Evolutionary conservation across 352 stramenopile species (phyloP), one percentile per base, ranked within the genome.

Genomic region (Phytophthora idaei): DNA sequence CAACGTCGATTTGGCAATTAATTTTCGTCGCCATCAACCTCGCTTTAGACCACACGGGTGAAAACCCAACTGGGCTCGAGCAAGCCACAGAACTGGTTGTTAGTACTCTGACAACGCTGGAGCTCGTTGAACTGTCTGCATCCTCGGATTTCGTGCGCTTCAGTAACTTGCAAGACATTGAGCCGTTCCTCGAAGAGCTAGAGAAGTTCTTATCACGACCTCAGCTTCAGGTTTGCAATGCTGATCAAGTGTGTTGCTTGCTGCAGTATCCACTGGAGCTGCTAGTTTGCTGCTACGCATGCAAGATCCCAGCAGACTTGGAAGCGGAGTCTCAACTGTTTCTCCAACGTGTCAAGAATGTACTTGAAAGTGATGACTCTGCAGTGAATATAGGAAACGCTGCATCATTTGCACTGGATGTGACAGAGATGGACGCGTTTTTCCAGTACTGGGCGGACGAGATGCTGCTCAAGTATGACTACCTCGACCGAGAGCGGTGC

Each of bases 401-500:
- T 32, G 34, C 29, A 36, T 37, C 5, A 8, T 45, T 53, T 17
- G n/a, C n/a, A 48, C 14, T 60, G 21, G 46, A 75, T 0, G 46
- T 41, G 36, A 58, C 57, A 0, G 71, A 76, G n/a, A 55, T 78
- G 41, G 53, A 66, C 55, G 49, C 48, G n/a, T 71, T 77, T 46
- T 63, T 71, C 25, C 51, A 69, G 49, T 67, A 64, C 12, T 87
- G 74, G 74, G 46, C 61, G 21, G 62, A 78, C 46, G 71, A 78
- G 44, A 82, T 87, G 69, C 39, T 78, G 25, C 61, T 85, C 49
- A 87, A 76, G 52, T 84, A 83, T 42, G 79, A 77, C 58, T 83
- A 80, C 34, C n/a, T 83, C 10, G 57, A 79, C 12, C 59, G 51
- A 15, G 37, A 62, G 15, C 62, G 77, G 9, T 85, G 79, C 14